phyloP scores from a whole-genome alignment of 2,329 filamentous ascomycete genomes.

The Dactylella cylindrospora region DNA sequence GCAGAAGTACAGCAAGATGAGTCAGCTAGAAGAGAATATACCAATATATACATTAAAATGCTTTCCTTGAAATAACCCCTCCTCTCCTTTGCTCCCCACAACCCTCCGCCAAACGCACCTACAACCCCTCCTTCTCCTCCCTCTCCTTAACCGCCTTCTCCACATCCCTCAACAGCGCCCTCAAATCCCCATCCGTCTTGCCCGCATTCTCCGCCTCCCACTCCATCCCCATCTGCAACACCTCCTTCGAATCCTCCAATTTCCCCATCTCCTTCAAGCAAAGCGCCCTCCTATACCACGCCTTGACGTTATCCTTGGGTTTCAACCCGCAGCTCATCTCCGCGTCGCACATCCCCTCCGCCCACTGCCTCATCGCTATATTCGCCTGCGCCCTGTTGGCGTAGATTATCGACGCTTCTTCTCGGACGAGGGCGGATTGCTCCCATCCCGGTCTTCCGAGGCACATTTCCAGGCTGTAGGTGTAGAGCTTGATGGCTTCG shows the following conservation, averaged over 20 bases:
- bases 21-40: neutral
- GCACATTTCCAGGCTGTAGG: constrained; percentile 87
- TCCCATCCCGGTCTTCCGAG: constrained; percentile 82
- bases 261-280: constrained; percentile 90
- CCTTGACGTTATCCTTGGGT: constrained; percentile 84
- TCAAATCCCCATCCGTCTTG: constrained; percentile 61
- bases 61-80: neutral
- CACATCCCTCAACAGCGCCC: constrained; percentile 65
- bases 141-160: constrained; percentile 56
- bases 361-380: constrained; percentile 79
- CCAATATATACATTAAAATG: constrained; percentile 20
- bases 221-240: constrained; percentile 75
- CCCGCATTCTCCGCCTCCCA: constrained; percentile 62
- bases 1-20: constrained; percentile 1
- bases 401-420: constrained; percentile 78
- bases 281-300: constrained; percentile 84
- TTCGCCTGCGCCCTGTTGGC: constrained; percentile 87
- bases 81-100: neutral
- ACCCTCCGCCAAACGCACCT: neutral
- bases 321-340: constrained; percentile 86
- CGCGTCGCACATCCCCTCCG: constrained; percentile 82
- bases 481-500: constrained; percentile 79
- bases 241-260: constrained; percentile 76
- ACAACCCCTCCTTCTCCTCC: constrained; percentile 44
- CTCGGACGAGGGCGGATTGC: constrained; percentile 75